Percentiles rank a stretch among this genome's conserved stretches.
These are phyloP conservation scores for Botrytis galanthina DNA, from an alignment of 2,329 filamentous ascomycete genomes.

Conservation along the genomic window DNA sequence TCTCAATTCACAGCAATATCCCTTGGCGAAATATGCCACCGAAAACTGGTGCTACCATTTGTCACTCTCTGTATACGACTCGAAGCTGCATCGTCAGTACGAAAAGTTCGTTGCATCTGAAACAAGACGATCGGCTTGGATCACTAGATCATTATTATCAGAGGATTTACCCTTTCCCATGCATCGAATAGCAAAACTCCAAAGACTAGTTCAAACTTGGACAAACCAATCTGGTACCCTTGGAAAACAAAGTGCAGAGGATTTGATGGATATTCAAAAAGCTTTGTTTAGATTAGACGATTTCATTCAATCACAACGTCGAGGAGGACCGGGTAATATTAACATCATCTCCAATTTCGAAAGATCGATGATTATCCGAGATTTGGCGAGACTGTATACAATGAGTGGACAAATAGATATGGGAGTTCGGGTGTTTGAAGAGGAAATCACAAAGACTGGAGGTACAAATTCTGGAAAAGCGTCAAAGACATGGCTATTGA, in stretches of 20 bases:
- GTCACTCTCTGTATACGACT: conserved; percentile 11
- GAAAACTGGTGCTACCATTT: conserved; percentile 21
- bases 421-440: conserved; percentile 17
- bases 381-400: conserved; percentile 15
- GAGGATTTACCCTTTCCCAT: conserved; percentile 18
- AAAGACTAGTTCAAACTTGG: conserved; percentile 18
- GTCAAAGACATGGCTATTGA: conserved; percentile 16
- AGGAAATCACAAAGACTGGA: conserved; percentile 19
- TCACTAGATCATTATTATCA: conserved; percentile 16
- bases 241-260: conserved; percentile 13
- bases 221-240: conserved; percentile 5
- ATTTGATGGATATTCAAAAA: conserved; percentile 20
- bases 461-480: conserved; percentile 19
- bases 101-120: conserved; percentile 15
- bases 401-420: conserved; percentile 18
- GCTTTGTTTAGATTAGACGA: conserved; percentile 16
- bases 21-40: conserved; percentile 17
- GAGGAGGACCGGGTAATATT: conserved; percentile 1
- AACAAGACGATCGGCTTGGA: conserved; percentile 17
- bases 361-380: conserved; percentile 20
- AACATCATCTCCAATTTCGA: conserved; percentile 18
- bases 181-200: conserved; percentile 18
- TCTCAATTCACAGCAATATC: conserved; percentile 3
- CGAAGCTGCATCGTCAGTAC: conserved; percentile 12
- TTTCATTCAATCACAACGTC: conserved; percentile 18